Conservation (phyloP, 257 asterid genomes). For the Osmanthus fragrans region DNA sequence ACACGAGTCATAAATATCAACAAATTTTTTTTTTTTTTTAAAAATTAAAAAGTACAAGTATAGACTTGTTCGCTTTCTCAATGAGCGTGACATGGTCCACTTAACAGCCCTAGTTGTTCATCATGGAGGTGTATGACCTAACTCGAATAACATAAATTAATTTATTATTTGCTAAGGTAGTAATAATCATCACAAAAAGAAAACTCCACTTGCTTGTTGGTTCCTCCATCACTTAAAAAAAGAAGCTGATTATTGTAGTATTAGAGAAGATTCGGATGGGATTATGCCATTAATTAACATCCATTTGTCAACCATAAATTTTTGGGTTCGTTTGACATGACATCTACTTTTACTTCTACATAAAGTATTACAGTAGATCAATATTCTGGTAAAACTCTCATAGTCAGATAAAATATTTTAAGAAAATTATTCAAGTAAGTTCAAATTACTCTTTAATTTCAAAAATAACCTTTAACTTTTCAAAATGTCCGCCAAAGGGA, state of each 20-base stretch:
- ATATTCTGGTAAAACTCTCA: no score
- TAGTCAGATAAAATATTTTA: no score
- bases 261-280: slow-evolving; percentile 30
- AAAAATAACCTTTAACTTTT: no score
- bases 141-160: slow-evolving; percentile 5
- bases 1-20: not conserved
- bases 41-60: not conserved
- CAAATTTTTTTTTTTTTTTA: not conserved
- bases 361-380: no score
- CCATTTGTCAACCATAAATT: slow-evolving; percentile 17
- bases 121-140: not conserved
- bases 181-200: slow-evolving; percentile 10
- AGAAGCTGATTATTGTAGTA: slow-evolving; percentile 21
- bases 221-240: slow-evolving; percentile 35
- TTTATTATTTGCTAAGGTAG: not conserved
- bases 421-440: no score
- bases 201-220: slow-evolving; percentile 33
- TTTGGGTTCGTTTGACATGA: not conserved
- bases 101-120: not conserved
- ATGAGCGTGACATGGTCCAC: not conserved
- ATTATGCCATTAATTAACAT: slow-evolving; percentile 26
- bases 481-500: rapidly evolving
- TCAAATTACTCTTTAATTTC: no score
- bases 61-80: not conserved
- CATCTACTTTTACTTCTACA: no score